A percentile compares a stretch with the other conserved stretches of the same genome.
Conservation (phyloP, 2,329 filamentous ascomycete species). For the Aspergillus tanneri region DNA sequence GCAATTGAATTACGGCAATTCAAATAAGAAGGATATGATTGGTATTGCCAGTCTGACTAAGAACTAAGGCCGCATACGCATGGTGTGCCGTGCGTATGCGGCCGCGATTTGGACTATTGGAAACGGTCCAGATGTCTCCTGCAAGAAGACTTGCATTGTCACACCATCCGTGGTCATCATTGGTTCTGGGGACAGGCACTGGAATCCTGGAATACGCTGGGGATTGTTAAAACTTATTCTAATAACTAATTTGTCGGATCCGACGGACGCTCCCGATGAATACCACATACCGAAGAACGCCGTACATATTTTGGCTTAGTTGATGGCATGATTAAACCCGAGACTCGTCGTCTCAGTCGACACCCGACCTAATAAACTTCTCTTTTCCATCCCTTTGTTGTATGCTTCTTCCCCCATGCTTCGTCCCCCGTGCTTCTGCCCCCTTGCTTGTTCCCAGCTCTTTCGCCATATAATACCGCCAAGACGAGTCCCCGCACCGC, state of each 20-base stretch:
- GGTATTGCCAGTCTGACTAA: no score
- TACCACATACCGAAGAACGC: background rate
- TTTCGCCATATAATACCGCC: background rate
- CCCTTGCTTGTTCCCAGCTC: background rate
- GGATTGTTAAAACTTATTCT: background rate
- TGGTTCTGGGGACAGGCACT: background rate
- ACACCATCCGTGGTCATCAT: constrained; percentile 1
- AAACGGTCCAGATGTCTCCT: background rate
- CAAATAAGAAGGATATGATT: no score
- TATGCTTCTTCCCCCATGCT: background rate
- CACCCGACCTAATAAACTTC: background rate
- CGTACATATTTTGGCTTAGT: background rate
- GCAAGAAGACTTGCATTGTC: constrained; percentile 1
- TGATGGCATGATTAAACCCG: background rate
- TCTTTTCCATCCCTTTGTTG: no score
- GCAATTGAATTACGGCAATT: no score
- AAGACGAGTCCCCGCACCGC: background rate
- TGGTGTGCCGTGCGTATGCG: no score
- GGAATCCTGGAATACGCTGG: background rate
- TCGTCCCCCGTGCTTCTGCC: background rate
- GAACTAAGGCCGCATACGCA: no score
- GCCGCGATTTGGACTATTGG: no score
- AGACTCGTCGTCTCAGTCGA: background rate
- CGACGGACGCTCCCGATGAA: no score
- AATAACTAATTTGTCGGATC: no score